Evolutionary conservation across 108 stramenopile species (phyloP).

Genomic region (Cyclostephanos tholiformis): DNA sequence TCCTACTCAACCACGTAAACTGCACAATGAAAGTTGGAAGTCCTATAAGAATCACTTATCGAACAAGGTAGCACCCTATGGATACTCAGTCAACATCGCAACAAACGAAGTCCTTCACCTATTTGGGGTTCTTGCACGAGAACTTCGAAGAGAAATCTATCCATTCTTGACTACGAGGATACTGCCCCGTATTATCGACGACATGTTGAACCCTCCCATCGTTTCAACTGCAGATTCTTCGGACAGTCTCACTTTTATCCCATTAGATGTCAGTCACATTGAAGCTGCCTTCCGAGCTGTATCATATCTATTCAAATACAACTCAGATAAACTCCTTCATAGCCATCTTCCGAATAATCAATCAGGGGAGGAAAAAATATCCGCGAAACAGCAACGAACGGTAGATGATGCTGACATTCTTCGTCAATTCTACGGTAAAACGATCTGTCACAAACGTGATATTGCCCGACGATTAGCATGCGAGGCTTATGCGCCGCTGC

Average conservation of each 20-base stretch:
- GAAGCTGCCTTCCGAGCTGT: conserved; percentile 82
- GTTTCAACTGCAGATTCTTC: conserved; percentile 50
- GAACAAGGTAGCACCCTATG: conserved; percentile 16
- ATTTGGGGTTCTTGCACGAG: conserved; percentile 77
- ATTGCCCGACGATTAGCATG: conserved; percentile 72
- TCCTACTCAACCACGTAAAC: conserved; percentile 17
- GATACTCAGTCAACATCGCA: conserved; percentile 71
- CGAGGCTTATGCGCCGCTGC: conserved; percentile 78
- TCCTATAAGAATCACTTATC: conserved; percentile 20
- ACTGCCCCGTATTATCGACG: conserved; percentile 72
- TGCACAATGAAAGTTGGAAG: conserved; percentile 17
- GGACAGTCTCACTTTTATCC: conserved; percentile 51
- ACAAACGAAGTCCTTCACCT: conserved; percentile 87
- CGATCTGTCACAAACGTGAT: conserved; percentile 73
- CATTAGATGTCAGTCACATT: conserved; percentile 75
- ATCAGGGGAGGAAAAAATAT: conserved; percentile 6
- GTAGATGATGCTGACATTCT: conserved; percentile 61
- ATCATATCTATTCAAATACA: conserved; percentile 84
- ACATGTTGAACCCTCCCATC: conserved; percentile 75
- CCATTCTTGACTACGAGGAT: conserved; percentile 64
- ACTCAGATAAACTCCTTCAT: conserved; percentile 58
- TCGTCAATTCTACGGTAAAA: conserved; percentile 79
- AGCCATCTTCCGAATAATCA: conserved; percentile 20
- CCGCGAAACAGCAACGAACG: conserved; percentile 21
- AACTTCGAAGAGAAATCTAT: conserved; percentile 86